Evolutionary conservation across 2,329 filamentous ascomycete species (phyloP).

Genomic region (Purpureocillium takamizusanense): DNA sequence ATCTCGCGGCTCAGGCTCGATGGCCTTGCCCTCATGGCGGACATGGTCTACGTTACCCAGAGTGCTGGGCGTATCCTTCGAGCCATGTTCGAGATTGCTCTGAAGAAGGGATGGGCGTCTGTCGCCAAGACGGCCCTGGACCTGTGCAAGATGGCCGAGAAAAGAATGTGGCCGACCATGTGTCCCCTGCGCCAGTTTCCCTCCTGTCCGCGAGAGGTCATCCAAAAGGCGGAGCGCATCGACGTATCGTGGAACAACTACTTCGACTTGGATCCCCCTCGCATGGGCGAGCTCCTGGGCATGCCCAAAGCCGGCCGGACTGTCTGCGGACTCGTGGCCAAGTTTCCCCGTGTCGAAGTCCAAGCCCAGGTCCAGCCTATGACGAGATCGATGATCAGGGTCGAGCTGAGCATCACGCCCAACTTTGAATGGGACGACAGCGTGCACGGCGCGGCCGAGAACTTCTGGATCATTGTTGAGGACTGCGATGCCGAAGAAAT

Average conservation of each 20-base stretch:
- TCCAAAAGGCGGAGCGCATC: conserved; percentile 89
- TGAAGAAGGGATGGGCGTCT: conserved; percentile 92
- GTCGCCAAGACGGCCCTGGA: conserved; percentile 89
- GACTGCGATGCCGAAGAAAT: conserved; percentile 97
- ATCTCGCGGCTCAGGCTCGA: conserved; percentile 92
- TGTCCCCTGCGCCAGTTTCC: conserved; percentile 88
- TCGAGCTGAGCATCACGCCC: conserved; percentile 85
- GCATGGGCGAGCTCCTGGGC: conserved; percentile 89
- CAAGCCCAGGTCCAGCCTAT: conserved; percentile 92
- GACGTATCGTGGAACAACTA: conserved; percentile 91
- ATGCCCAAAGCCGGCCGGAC: conserved; percentile 80
- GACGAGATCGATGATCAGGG: conserved; percentile 83
- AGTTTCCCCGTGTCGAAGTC: conserved; percentile 87
- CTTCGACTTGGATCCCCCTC: conserved; percentile 90
- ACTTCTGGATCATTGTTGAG: conserved; percentile 95
- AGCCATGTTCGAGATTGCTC: conserved; percentile 92
- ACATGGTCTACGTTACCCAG: conserved; percentile 97
- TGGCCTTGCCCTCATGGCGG: conserved; percentile 90
- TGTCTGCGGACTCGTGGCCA: conserved; percentile 79
- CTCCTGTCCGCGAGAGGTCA: conserved; percentile 70
- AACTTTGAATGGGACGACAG: conserved; percentile 94
- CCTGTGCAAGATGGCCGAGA: conserved; percentile 98
- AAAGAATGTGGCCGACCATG: conserved; percentile 99
- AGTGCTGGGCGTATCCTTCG: conserved; percentile 92
- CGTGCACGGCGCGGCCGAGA: conserved; percentile 79